phyloP scores from a whole-genome alignment of 257 asterid species.

The Plantago elongata region DNA sequence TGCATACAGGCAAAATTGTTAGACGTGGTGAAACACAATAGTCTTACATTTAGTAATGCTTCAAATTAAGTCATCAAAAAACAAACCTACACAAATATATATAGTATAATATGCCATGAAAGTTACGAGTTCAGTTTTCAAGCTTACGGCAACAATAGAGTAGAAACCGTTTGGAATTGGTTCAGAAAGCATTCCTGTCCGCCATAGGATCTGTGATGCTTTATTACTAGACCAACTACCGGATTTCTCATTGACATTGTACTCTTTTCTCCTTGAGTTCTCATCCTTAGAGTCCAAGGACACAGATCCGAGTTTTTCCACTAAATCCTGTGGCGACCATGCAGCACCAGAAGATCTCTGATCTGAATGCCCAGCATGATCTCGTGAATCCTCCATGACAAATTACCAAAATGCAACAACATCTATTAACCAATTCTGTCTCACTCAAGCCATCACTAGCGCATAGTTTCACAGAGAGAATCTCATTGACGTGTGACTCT shows the following conservation, averaged over 20 bases:
- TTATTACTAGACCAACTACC: conserved; percentile 39
- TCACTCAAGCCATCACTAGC: conserved; percentile 27
- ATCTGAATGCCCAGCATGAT: conserved; percentile 52
- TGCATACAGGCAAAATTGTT: conserved; percentile 7
- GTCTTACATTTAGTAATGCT: neutral
- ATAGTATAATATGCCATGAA: conserved; percentile 8
- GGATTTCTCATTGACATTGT: conserved; percentile 35
- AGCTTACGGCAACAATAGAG: conserved; percentile 86
- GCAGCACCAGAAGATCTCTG: conserved; percentile 53
- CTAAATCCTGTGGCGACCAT: conserved; percentile 74
- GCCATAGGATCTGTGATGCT: conserved; percentile 91
- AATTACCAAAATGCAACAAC: conserved; percentile 33
- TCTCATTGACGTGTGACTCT: conserved; percentile 2
- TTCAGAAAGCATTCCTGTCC: conserved; percentile 79
- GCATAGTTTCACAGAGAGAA: conserved; percentile 18
- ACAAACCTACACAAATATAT: conserved; percentile 15
- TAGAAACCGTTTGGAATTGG: conserved; percentile 96
- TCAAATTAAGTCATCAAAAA: conserved; percentile 1
- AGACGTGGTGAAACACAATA: conserved; percentile 1
- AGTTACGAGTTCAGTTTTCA: conserved; percentile 21
- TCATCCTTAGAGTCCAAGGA: conserved; percentile 56
- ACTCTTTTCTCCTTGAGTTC: conserved; percentile 36
- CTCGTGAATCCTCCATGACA: conserved; percentile 60
- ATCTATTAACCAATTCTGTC: conserved; percentile 32
- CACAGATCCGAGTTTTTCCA: conserved; percentile 68